Evolutionary conservation across 176 grass and related monocot genomes (phyloP), one percentile per base, ranked within the genome.

Genomic region (Cenchrus americanus): DNA sequence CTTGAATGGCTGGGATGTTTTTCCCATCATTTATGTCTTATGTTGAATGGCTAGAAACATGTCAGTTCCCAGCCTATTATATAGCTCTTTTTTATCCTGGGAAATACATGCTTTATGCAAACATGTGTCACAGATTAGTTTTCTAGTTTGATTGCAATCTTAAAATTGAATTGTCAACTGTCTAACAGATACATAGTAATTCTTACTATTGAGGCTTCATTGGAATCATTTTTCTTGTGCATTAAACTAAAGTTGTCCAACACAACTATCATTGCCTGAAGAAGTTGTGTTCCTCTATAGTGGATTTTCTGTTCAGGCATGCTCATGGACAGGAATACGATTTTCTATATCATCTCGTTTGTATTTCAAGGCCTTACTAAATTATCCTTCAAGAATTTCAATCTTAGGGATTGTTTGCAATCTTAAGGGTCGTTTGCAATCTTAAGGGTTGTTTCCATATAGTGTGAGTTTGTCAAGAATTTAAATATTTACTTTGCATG

Each of bases 121-220:
- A 53, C 69, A 52, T 51, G 62, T 53, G n/a, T 40, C 43, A 40
- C 30, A 48, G 10, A 19, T 75, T 86, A 58, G 12, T 14, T 4
- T 67, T 67, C 15, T 80, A 85, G 77, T 80, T 81, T 44, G n/a
- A 15, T 76, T 80, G 4, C 41, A 79, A 59, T 50, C 21, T 81
- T 51, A 27, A 63, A 50, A 1, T 61, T 32, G 22, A 50, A 7
- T 10, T 54, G 7, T 54, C 72, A 9, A 66, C n/a, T 10, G 55
- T 59, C 19, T 10, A 55, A 40, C 82, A 52, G 0, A 12, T 5
- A 21, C 3, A 21, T 62, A 64, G 58, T 89, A 22, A 2, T 55
- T 0, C 7, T 52, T 57, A 81, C 26, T 43, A 22, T 62, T 8
- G 62, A 43, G 11, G 23, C n/a, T 66, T 59, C 70, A 53, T 60